Percentiles rank a stretch among this genome's conserved stretches.
Evolutionary conservation across 2,329 filamentous ascomycete genomes (phyloP).

Genomic region (Exophiala sideris): DNA sequence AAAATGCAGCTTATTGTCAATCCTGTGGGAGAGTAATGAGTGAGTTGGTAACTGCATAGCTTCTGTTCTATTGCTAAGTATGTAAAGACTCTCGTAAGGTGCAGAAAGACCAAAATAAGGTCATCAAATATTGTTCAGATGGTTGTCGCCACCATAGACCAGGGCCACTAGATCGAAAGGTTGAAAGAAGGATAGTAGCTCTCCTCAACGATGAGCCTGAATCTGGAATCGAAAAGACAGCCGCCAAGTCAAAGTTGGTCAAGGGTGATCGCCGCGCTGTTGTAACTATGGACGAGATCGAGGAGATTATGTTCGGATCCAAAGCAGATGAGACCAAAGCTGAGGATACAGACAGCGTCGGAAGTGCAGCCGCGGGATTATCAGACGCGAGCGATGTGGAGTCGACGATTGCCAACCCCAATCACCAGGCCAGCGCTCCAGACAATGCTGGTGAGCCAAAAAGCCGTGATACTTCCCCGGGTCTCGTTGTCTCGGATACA

Average conservation of each 20-base stretch:
- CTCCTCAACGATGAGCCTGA: conserved; percentile 36
- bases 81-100: conserved; percentile 32
- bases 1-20: conserved; percentile 39
- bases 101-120: conserved; percentile 31
- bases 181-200: conserved; percentile 40
- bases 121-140: conserved; percentile 57
- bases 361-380: not conserved
- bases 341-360: conserved; percentile 29
- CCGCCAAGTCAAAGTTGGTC: conserved; percentile 12
- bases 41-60: not conserved
- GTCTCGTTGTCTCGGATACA: conserved; percentile 42
- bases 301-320: conserved; percentile 50
- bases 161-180: conserved; percentile 48
- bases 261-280: conserved; percentile 54
- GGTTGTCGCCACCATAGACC: conserved; percentile 54
- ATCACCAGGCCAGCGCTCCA: conserved; percentile 15
- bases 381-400: conserved; percentile 32
- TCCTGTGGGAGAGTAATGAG: conserved; percentile 54
- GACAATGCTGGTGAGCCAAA: not conserved
- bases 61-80: not conserved
- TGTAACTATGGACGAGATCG: conserved; percentile 50
- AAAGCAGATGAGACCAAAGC: conserved; percentile 44
- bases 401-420: conserved; percentile 46
- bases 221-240: conserved; percentile 33
- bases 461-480: not conserved